Base-by-base conservation (phyloP, 73 alveolate genomes). In the Breviolum minutum region DNA sequence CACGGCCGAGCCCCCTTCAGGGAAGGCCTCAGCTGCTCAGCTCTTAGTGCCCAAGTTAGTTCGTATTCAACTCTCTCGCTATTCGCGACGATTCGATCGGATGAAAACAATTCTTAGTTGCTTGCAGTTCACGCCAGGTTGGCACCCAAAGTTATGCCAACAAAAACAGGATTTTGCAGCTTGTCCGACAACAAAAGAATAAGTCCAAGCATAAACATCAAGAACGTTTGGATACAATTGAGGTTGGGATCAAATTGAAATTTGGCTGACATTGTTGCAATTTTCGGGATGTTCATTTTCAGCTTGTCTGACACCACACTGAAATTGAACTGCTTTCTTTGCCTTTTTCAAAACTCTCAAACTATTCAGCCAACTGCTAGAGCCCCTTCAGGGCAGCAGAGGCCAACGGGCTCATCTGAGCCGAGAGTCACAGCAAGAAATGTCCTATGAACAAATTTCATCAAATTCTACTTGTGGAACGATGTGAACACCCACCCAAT, bases 341-440 rank as follows among this genome's bases (percentile, higher is more conserved):
- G 27, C 86, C 62, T 30, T 8, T 32, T 13, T 16, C 8, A 12
- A 14, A 6, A 83, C 16, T 54, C 92, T 61, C 54, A 40, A 40
- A 40, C 54, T 40, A 40, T 40, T 40, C 54, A 61, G 60, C 92
- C 92, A 61, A 22, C 92, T 83, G 92, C 92, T 83, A 81, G 17
- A 70, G 96, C 96, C 96, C 96, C 96, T 89, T 89, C 62, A 54
- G 96, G 96, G 96, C 96, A 89, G 95, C 95, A 68, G 81, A 68
- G 62, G 96, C 63, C 96, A 22, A n/a, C 14, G 84, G 70, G 63
- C 95, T 29, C 87, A 73, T 71, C 87, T 89, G 87, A 89, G 64
- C 95, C 95, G 17, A 86, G 68, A n/a, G n/a, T 16, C 20, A 26
- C 54, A 40, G 54, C 54, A 40, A 40, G 54, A 40, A 40, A 40